Evolutionary conservation across 2,329 filamentous ascomycete species (phyloP), one percentile per base, ranked within the genome.

Genomic region (Epichloe bromicola): DNA sequence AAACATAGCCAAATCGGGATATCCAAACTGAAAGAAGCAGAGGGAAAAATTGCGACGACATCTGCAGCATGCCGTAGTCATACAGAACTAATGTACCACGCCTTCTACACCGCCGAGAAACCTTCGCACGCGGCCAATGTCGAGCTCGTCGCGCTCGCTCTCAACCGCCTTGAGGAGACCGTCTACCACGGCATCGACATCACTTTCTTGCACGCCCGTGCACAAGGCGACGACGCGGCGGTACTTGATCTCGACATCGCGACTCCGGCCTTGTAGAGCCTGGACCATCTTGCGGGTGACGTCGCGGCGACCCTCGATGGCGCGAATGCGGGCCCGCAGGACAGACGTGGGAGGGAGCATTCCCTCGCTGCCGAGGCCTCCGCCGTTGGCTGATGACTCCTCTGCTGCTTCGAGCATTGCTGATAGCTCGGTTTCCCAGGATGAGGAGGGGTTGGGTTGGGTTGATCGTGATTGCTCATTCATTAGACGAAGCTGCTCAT

Each of bases 201-300:
- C 79, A 8, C 76, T 75, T 55, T 94, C 88, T 1, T 80, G 76
- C 36, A 90, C 86, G 8, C 82, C 83, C 0, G 89, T 95, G 63
- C 91, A 96, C 12, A 96, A 72, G 50, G 85, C 82, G 23, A 98
- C 88, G 33, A 97, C 87, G 57, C 85, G 86, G 26, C 89, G 79
- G 64, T 96, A 96, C 67, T 93, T 88, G 57, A 85, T 75, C 61
- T 95, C 91, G 3, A 95, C 75, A 50, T 95, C 89, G 4, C 82
- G 83, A 59, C 88, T 91, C 53, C 86, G 82, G 33, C 84, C 83
- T 63, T 88, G 84, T 8, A 98, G 75, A 5, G 78, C 78, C 17
- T 78, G 76, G 2, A 88, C 83, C 58, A 85, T 80, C 48, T 80
- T 78, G 49, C 79, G 72, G 12, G 93, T 80, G 17, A 76, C 73